Base-by-base conservation (phyloP, 2,329 filamentous ascomycete species). In the Phaeophleospora eucalypticola region DNA sequence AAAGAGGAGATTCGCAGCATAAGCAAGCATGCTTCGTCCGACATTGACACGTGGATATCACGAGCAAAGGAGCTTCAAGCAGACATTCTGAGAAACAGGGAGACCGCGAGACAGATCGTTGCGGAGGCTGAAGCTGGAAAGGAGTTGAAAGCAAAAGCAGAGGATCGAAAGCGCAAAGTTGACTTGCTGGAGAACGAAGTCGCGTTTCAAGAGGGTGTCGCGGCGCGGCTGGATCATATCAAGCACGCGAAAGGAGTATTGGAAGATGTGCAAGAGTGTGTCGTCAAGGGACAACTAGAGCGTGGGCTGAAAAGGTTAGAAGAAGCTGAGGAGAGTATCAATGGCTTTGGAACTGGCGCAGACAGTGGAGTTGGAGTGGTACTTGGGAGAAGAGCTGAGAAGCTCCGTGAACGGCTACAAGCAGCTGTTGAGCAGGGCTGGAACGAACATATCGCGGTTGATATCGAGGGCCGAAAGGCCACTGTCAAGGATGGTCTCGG, bases 41-140 rank as follows among this genome's bases (percentile, higher is more conserved):
- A 94, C 60, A 85, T 95, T 41, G 86, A 89, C 62, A 80, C 83
- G 42, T 97, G 91, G 91, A 87, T 94, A 46, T 72, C 77, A 42
- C 88, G 93, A 66, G 89, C 90, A 39, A 88, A 88, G 67, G 81
- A 84, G 43, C 79, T 96, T 6, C 88, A 95, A 65, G 80, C 84
- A 52, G 91, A 96, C 63, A 91, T 96, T 55, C 81, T 87, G 59
- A 80, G 81, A 38, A 91, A 89, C 18, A 84, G 88, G 60, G 78
- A 80, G 14, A 83, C 89, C 29, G 89, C 91, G 17, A 83, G 83
- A 60, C 83, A 89, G 48, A 94, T 97, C 48, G 79, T 91, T 4
- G 79, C 83, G 36, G 81, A 89, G 59, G 84, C 89, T 43, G 85
- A 91, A 61, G 80, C 76, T 20, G 82, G 84, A 10, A 80, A 82